Evolutionary conservation across 192 early-diverging fungal species (phyloP), one percentile per base, ranked within the genome.

Genomic region (Coemansia sp.): DNA sequence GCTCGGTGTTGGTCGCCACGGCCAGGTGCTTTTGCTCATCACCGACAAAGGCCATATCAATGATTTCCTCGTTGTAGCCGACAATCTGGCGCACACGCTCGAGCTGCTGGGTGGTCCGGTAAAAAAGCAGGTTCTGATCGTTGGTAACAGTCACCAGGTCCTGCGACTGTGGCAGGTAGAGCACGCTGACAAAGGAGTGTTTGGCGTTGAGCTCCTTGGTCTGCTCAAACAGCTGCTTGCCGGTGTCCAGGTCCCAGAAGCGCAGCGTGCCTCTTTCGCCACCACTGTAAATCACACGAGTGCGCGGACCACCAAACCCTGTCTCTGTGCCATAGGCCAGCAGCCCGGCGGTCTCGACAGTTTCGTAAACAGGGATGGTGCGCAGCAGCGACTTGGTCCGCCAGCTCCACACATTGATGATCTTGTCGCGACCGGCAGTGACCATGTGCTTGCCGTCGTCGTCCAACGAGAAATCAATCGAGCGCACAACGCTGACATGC

Each of bases 61-160:
- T 84, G 26, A 99, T 83, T 53, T 99, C 97, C 49, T 99, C 92
- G 52, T 97, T 97, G 67, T 94, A 92, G 28, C 97, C 97, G 5
- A 92, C 86, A 64, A 97, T 86, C 65, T 94, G 89, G 50, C 87
- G 88, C 17, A 79, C 64, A 3, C 85, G 80, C 55, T 81, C 74
- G 18, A 89, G 57, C 28, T 61, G 54, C 9, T 66, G 55, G 9
- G 53, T 44, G 9, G 87, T 62, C 14, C 79, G 51, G 60, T 92
- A 92, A 39, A 95, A 84, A 32, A 91, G 43, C 52, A 99, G 80
- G 58, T 95, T 95, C 58, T 95, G 91, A 64, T 97, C 96, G 45
- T 83, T 88, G 14, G 93, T 96, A 11, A 93, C 72, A 1, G 84
- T 84, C 9, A 84, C 78, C 22, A 99, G 49, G 9, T 78, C 53